phyloP scores from a whole-genome alignment of 768 basidiomycete genomes.

The Suillus lakei region DNA sequence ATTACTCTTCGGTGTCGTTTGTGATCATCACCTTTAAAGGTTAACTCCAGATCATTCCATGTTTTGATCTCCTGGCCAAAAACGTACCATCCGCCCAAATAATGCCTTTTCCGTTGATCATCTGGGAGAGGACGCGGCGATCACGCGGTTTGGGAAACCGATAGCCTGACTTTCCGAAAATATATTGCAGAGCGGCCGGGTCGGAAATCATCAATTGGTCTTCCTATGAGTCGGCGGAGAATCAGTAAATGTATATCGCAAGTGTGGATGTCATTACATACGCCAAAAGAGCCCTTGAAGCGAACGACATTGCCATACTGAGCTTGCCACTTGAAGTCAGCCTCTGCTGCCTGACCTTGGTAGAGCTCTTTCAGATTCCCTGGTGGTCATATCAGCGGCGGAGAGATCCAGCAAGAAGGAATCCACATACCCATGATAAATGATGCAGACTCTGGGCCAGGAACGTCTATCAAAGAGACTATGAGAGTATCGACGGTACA shows the following conservation, averaged over 20 bases:
- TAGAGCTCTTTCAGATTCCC: constrained; percentile 35
- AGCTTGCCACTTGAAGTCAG: constrained; percentile 35
- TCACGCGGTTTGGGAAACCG: constrained; percentile 43
- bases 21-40: constrained; percentile 44
- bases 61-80: constrained; percentile 17
- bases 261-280: constrained; percentile 11
- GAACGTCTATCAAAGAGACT: constrained; percentile 20
- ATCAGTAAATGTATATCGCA: constrained; percentile 11
- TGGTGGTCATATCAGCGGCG: constrained; percentile 26
- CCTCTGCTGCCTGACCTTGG: constrained; percentile 28
- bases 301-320: constrained; percentile 35
- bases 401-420: constrained; percentile 9
- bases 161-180: constrained; percentile 49
- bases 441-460: constrained; percentile 26
- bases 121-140: constrained; percentile 19
- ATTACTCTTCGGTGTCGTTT: constrained; percentile 58
- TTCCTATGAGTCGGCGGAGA: constrained; percentile 34
- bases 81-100: constrained; percentile 45
- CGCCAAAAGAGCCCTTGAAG: constrained; percentile 33
- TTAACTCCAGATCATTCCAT: not conserved
- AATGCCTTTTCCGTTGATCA: constrained; percentile 39
- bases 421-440: constrained; percentile 21
- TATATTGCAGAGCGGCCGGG: constrained; percentile 46
- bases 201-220: constrained; percentile 52
- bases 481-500: constrained; percentile 9